These are phyloP conservation scores for Centella asiatica DNA, from an alignment of 129 eudicot genomes.

Conservation along the genomic window DNA sequence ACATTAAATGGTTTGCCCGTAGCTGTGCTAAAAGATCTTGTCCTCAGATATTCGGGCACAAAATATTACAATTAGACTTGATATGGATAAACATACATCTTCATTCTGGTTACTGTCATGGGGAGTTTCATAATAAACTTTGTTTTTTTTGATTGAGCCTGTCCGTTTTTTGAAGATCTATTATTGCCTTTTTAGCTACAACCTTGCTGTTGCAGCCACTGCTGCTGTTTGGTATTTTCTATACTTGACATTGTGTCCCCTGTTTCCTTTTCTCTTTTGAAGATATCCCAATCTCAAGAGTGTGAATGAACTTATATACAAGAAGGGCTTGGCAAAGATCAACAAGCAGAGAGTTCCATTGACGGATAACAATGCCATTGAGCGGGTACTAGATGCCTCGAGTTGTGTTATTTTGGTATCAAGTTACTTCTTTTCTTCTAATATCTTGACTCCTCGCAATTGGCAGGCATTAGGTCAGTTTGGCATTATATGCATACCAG, in stretches of 20 bases:
- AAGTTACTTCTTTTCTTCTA: background rate
- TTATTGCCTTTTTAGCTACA: no score
- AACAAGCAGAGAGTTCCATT: slow-evolving; percentile 57
- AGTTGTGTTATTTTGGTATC: background rate
- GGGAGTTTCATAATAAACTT: background rate
- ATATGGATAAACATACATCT: no score
- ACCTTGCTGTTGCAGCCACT: no score
- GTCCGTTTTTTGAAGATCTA: background rate
- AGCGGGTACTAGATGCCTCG: slow-evolving; percentile 43
- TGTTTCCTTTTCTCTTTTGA: background rate
- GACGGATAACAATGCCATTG: slow-evolving; percentile 71
- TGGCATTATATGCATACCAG: slow-evolving; percentile 69
- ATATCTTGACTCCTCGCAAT: background rate
- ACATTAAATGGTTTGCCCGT: no score
- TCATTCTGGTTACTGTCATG: background rate
- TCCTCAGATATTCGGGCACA: no score
- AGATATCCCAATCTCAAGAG: slow-evolving; percentile 80
- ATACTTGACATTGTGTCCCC: background rate
- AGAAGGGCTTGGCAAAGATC: slow-evolving; percentile 61
- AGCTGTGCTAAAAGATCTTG: no score
- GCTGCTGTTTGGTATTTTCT: background rate
- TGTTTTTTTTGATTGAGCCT: no score
- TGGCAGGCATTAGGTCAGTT: slow-evolving; percentile 57
- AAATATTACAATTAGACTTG: no score
- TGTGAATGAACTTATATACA: slow-evolving; percentile 74